Percentiles rank a stretch among this genome's conserved stretches.
These are phyloP conservation scores for Chalciporus sp. DNA, from an alignment of 1,284 basidiomycete species.

Conservation along the genomic window DNA sequence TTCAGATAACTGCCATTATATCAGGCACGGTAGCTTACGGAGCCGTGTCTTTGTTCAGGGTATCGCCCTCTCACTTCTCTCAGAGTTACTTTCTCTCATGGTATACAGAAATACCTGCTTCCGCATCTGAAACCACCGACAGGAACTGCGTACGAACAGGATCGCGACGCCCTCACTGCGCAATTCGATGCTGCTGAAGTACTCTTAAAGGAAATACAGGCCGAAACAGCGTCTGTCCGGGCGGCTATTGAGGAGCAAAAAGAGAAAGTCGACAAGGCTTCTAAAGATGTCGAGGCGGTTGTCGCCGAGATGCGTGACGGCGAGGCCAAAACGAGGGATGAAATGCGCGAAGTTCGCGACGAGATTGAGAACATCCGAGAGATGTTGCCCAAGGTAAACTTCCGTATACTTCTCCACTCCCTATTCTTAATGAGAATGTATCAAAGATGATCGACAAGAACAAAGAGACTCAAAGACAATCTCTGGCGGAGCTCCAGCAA, in stretches of 20 bases:
- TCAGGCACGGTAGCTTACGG: slow-evolving; percentile 91
- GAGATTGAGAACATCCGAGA: slow-evolving; percentile 91
- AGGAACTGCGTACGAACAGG: slow-evolving; percentile 87
- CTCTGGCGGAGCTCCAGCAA: slow-evolving; percentile 84
- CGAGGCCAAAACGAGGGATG: slow-evolving; percentile 80
- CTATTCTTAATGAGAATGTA: slow-evolving; percentile 5
- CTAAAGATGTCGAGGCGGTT: slow-evolving; percentile 79
- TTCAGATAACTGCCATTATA: slow-evolving; percentile 91
- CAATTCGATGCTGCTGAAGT: slow-evolving; percentile 94
- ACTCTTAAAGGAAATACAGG: slow-evolving; percentile 81
- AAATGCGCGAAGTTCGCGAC: slow-evolving; percentile 90
- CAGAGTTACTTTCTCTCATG: background rate
- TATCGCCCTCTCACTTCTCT: slow-evolving; percentile 31
- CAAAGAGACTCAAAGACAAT: slow-evolving; percentile 79
- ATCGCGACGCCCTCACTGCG: slow-evolving; percentile 81
- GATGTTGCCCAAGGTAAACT: slow-evolving; percentile 83
- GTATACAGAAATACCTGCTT: slow-evolving; percentile 80
- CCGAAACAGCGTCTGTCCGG: slow-evolving; percentile 73
- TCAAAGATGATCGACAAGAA: slow-evolving; percentile 92
- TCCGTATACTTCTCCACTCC: background rate
- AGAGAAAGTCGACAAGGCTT: slow-evolving; percentile 75
- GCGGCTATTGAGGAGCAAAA: slow-evolving; percentile 83
- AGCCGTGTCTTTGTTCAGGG: slow-evolving; percentile 83
- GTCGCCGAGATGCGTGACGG: slow-evolving; percentile 79
- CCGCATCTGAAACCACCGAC: slow-evolving; percentile 93